These are phyloP conservation scores for Globisporangium ultimum DNA, from an alignment of 352 stramenopile species.

Conservation along the genomic window DNA sequence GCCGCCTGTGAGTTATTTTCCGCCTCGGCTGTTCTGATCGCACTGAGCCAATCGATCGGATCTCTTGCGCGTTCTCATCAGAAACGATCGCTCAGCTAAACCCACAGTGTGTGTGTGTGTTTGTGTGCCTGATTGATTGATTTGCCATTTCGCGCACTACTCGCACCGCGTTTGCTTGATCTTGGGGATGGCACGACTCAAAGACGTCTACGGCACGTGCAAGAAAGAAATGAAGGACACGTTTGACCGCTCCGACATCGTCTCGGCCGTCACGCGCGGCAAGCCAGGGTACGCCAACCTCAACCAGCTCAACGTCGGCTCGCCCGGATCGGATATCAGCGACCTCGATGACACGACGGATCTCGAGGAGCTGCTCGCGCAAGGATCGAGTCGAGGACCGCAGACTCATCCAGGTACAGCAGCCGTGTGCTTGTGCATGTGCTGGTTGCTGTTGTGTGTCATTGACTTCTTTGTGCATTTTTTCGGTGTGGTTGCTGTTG, in stretches of 20 bases:
- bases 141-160: slow-evolving; percentile 8
- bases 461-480: background rate
- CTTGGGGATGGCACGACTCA: slow-evolving; percentile 50
- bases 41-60: too few species aligned
- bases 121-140: slow-evolving; percentile 4
- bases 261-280: slow-evolving; percentile 59
- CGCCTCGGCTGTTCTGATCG: background rate
- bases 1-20: slow-evolving; percentile 13
- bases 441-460: background rate
- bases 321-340: slow-evolving; percentile 70
- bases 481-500: background rate
- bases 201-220: slow-evolving; percentile 74
- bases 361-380: slow-evolving; percentile 73
- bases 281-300: slow-evolving; percentile 82
- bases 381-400: slow-evolving; percentile 65
- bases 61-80: too few species aligned
- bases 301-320: slow-evolving; percentile 78
- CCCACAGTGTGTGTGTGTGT: background rate
- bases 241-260: slow-evolving; percentile 64
- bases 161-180: background rate
- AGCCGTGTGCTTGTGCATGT: background rate
- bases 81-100: slow-evolving; percentile 1
- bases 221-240: slow-evolving; percentile 80
- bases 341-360: slow-evolving; percentile 77
- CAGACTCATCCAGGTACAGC: slow-evolving; percentile 60